Base-by-base conservation (phyloP, 2,329 filamentous ascomycete genomes). In the Aspergillus neotritici region DNA sequence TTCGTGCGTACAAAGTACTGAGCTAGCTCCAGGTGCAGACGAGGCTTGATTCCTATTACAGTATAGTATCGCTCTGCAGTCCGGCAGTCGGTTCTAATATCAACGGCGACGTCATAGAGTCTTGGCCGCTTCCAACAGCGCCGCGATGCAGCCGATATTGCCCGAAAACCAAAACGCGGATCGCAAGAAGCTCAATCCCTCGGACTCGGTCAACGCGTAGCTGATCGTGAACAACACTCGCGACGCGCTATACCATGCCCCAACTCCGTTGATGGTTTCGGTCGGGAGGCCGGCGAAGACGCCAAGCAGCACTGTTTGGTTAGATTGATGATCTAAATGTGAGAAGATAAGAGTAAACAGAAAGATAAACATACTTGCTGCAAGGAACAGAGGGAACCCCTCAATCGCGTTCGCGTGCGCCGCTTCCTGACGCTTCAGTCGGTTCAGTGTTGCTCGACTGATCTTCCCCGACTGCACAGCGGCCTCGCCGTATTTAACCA, bases 101-200 rank as follows among this genome's bases (percentile, higher is more conserved):
- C 14, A 31, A 40, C 15, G 28, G 28, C 16, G 21, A n/a, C 8
- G 29, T 46, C 32, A 58, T 43, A 62, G 46, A 37, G 47, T 54
- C 56, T 62, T 66, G 11, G 60, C 62, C 11, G 63, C 65, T 37
- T 59, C 34, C 56, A 63, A 63, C 33, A 70, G 46, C 43, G 61
- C 58, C 34, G 61, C 61, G 31, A 70, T 55, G 39, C 67, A 70
- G 44, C 61, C 58, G 5, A 65, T 49, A 49, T 67, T 71, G 10
- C 63, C 57, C 9, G 55, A 57, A 65, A 63, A 70, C 64, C 66
- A 71, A 11, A 56, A 46, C 36, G 63, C 43, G 8, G 64, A 67
- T 37, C 68, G 57, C 11, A 67, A 14, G 37, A 58, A 62, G 37
- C 63, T 66, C 45, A 59, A 40, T 10, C 33, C 32, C 12, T 47